phyloP scores from a whole-genome alignment of 371 early-diverging fungal genomes.

The Apophysomyces sp. region DNA sequence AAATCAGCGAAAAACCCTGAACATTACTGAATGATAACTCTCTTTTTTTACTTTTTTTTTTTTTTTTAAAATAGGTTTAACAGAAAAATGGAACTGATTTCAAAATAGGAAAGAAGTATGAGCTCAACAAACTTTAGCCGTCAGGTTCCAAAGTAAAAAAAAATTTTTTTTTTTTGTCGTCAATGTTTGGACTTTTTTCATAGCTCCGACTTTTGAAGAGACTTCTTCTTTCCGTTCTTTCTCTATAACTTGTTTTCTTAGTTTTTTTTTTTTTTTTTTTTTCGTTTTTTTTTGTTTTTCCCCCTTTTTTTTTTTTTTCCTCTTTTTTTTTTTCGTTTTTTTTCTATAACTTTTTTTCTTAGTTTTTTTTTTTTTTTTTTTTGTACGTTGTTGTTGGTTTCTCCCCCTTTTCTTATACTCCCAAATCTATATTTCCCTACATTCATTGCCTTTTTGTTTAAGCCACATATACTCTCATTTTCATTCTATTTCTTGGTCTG shows the following conservation, averaged over 20 bases:
- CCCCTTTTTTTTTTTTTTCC: not conserved
- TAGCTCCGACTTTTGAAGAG: not conserved
- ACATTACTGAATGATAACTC: too few relatives aligned
- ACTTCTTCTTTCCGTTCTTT: not conserved
- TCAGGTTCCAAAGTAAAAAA: not conserved
- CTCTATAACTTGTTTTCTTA: not conserved
- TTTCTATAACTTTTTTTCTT: not conserved
- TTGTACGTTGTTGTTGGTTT: too few relatives aligned
- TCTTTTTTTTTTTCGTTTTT: not conserved
- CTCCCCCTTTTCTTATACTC: too few relatives aligned
- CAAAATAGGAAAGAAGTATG: not conserved
- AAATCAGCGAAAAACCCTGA: too few relatives aligned
- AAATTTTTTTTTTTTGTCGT: not conserved
- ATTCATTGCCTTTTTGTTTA: too few relatives aligned
- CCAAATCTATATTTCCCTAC: too few relatives aligned
- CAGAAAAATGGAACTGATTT: too few relatives aligned
- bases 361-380: too few relatives aligned
- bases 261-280: conserved; percentile 1
- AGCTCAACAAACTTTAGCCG: not conserved
- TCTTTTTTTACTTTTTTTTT: too few relatives aligned
- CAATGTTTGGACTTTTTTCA: conserved; percentile 1
- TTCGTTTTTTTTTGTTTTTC: not conserved
- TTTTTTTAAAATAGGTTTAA: too few relatives aligned
- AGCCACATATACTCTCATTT: too few relatives aligned
- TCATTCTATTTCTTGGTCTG: too few relatives aligned